Base-by-base conservation (phyloP, 495 filamentous ascomycete genomes). In the Friedmanniomyces endolithicus region DNA sequence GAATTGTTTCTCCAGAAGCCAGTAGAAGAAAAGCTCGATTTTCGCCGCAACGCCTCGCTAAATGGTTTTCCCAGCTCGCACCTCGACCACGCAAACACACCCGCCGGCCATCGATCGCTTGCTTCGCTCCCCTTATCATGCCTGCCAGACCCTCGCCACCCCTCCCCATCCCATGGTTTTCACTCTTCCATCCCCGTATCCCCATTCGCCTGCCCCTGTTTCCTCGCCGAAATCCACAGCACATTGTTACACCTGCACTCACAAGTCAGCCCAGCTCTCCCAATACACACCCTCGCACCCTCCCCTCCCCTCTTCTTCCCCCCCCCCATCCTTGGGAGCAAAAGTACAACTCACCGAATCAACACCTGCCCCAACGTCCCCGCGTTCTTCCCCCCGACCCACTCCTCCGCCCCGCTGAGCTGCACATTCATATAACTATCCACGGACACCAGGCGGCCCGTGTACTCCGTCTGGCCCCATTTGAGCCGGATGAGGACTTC, bases 341-440 rank as follows among this genome's bases (percentile, higher is more conserved):
- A n/a, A n/a, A n/a, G 12, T n/a, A 23, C 0, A 70, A 31, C 29
- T 72, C 54, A 94, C 88, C 92, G 76, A 61, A 98, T 97, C 61
- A 98, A 67, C 48, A 97, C 92, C 68, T 94, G 82, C 19, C 92
- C 92, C 65, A 98, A 70, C 56, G 74, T 75, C 46, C 87, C 89
- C 29, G 85, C 87, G 64, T 78, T 83, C 78, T 92, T 88, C 52
- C 85, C 86, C 70, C 92, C 83, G 60, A 95, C 84, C 72, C 79
- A 95, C 66, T 97, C 94, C 72, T 94, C 87, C 47, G 92, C 88
- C 63, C 83, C 80, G 63, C 78, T 78, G 50, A 98, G 78, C 71
- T 96, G 86, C 58, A 98, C 81, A 73, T 98, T 98, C 90, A 98
- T 95, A 78, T 97, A 98, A 63, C 85, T 89, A 74, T 98, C 92